Base-by-base conservation (phyloP, 768 basidiomycete species). In the Lactarius quietus region DNA sequence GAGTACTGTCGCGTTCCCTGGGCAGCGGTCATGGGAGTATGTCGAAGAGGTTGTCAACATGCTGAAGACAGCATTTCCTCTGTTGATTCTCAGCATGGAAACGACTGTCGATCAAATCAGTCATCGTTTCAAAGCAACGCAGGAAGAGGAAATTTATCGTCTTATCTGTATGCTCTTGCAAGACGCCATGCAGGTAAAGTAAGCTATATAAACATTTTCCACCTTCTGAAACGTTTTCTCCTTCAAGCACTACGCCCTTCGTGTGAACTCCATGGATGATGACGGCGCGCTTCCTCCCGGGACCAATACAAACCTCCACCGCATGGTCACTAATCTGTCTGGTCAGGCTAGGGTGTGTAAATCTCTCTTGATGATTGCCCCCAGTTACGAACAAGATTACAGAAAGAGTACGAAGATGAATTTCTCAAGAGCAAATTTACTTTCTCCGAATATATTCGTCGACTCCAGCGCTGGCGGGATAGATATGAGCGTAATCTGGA, bases 21-120 rank as follows among this genome's bases (percentile, higher is more conserved):
- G 82, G 56, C 84, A 88, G 36, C 90, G 91, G 70, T 86, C 92
- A 31, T 92, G 86, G 84, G 96, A 98, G 61, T 83, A 90, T 70
- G 87, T 97, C 8, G 97, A 99, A 26, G 97, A 98, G 73, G 86
- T 98, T 63, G 85, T 95, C 48, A 90, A 95, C 73, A 87, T 93
- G 41, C 81, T 98, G 71, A 98, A 99, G 78, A 97, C 96, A 0
- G 89, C 93, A 0, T 97, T 95, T 81, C 97, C 97, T 0, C 82
- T 99, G 8, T 83, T 99, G 39, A 92, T 96, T 35, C 80, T 98
- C 26, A 97, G 94, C 63, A 82, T 99, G 82, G 97, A 99, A 78
- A 95, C 93, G 18, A 90, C 98, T 83, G 90, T 95, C 5, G 97
- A 99, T 69, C 95, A 98, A 76, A 90, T 99, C 68, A 82, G 86